Base-by-base conservation (phyloP, 768 basidiomycete species). In the Termitomyces heimii region DNA sequence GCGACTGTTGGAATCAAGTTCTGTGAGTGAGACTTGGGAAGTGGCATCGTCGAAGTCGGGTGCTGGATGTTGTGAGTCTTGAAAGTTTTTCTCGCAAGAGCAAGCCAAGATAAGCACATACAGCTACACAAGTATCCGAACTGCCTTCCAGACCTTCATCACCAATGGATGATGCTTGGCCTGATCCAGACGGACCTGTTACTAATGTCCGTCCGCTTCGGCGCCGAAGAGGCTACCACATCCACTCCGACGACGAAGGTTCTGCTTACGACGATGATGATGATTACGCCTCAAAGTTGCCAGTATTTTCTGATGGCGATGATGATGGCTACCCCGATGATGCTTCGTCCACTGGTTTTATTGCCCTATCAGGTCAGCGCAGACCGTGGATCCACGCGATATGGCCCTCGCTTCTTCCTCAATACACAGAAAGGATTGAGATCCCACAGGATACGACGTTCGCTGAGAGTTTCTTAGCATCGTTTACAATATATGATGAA, bases 401-500 rank as follows among this genome's bases (percentile, higher is more conserved):
- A 10, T 35, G 43, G 14, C 58, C 63, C 1, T 50, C 56, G 0
- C 53, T 72, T 2, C 66, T 75, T 1, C 79, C 80, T 0, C 62
- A 70, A 8, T 76, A 82, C 55, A 80, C 77, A 6, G 80, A 81
- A 58, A 70, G 65, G 10, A 65, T 75, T 34, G 67, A 65, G n/a
- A 60, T 72, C 5, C 66, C 69, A 4, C 62, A 65, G 18, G 61
- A 65, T 39, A 66, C 70, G 52, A 67, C 62, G 4, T 20, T 67
- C 16, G 60, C 69, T 2, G 77, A 83, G 58, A 66, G 71, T 4
- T 35, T 74, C 4, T 65, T 88, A 0, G 75, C 81, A 20, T 66
- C 71, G 1, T 80, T 88, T 53, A 82, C 85, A 0, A 72, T 79
- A 53, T 88, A 87, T 59, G 68, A 71, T 3, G 83, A 84, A 55